Percentiles rank a stretch among this genome's conserved stretches.
Conservation (phyloP, 768 basidiomycete genomes). For the Artomyces pyxidatus region DNA sequence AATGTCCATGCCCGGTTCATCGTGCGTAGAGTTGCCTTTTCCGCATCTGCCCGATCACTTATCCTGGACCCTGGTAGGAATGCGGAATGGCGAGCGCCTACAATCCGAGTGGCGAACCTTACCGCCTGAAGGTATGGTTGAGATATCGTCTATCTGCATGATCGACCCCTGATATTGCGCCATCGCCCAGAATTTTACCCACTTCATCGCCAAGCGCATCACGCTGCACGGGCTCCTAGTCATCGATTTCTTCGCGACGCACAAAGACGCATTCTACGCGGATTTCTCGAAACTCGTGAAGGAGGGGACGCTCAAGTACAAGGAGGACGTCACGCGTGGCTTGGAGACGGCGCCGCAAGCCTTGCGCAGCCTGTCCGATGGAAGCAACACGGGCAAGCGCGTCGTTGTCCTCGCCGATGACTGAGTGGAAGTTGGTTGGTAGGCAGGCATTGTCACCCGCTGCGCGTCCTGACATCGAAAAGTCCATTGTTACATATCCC, state of each 20-base stretch:
- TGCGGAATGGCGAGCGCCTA: conserved; percentile 15
- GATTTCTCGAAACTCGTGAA: background rate
- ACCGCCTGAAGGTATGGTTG: background rate
- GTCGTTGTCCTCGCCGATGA: background rate
- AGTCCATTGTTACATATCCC: too few relatives aligned
- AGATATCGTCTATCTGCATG: background rate
- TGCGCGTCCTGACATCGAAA: too few relatives aligned
- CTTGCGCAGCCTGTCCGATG: background rate
- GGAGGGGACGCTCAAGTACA: background rate
- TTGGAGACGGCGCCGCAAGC: background rate
- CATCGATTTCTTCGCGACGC: background rate
- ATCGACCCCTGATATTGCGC: background rate
- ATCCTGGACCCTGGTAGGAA: conserved; percentile 11
- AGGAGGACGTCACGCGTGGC: background rate
- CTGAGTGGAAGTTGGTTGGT: too few relatives aligned
- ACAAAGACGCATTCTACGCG: background rate
- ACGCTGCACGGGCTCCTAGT: background rate
- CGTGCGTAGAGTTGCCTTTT: conserved; percentile 8
- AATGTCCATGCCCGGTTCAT: conserved; percentile 16
- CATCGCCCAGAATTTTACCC: background rate
- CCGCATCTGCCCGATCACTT: background rate
- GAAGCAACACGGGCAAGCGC: background rate
- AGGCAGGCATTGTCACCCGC: too few relatives aligned
- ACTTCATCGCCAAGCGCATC: background rate
- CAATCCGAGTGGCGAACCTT: background rate